Conservation (phyloP, 768 basidiomycete species). For the Xerocomus spinulosus region DNA sequence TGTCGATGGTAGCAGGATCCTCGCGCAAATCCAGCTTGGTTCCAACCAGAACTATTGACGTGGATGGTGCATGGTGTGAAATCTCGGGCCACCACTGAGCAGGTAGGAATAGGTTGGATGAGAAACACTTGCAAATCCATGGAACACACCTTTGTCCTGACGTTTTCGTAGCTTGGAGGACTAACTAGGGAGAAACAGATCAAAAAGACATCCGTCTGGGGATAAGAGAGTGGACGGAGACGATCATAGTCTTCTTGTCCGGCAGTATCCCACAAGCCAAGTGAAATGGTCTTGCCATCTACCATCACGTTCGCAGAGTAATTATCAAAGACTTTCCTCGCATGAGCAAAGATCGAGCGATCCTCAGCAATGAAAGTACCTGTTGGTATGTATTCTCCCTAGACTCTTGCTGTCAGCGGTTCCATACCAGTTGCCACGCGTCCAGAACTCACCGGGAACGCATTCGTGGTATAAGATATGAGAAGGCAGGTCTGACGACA, state of each 20-base stretch:
- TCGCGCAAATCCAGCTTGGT: conserved; percentile 98
- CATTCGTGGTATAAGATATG: conserved; percentile 99
- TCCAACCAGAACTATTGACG: conserved; percentile 89
- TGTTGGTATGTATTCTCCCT: conserved; percentile 98
- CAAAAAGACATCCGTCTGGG: conserved; percentile 98
- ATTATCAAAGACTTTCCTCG: conserved; percentile 85
- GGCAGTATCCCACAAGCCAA: conserved; percentile 99
- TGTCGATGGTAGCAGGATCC: conserved; percentile 88
- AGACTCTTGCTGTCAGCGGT: conserved; percentile 17
- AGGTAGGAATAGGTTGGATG: conserved; percentile 8
- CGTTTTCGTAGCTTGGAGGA: conserved; percentile 98
- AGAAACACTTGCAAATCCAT: not conserved
- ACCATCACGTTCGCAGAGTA: conserved; percentile 99
- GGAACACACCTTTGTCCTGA: conserved; percentile 82
- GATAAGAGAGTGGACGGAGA: conserved; percentile 95
- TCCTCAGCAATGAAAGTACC: conserved; percentile 41
- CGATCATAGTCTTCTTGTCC: conserved; percentile 99
- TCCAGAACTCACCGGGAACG: conserved; percentile 72
- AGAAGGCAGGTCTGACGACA: conserved; percentile 86
- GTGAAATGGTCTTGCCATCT: conserved; percentile 96
- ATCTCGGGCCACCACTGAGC: conserved; percentile 93
- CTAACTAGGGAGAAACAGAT: conserved; percentile 99
- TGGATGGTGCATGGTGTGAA: conserved; percentile 93
- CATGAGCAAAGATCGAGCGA: conserved; percentile 8
- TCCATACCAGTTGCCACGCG: conserved; percentile 10